phyloP scores from a whole-genome alignment of 257 asterid species.

The Capsicum baccatum region DNA sequence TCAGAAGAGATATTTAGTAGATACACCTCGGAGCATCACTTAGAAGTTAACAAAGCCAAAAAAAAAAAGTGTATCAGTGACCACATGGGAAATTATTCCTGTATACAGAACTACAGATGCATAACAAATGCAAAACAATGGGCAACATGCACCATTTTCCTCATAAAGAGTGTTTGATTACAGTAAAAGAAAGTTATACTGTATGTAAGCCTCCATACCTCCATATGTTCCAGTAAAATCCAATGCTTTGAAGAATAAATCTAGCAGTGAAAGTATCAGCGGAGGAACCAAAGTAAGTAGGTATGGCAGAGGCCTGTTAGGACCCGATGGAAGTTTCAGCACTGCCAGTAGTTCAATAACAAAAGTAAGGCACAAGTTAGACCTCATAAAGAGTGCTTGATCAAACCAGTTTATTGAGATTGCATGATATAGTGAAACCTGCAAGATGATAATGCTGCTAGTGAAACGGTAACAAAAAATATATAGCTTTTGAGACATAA shows the following conservation, averaged over 20 bases:
- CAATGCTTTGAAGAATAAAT: constrained; percentile 93
- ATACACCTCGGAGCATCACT: not conserved
- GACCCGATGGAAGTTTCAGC: constrained; percentile 73
- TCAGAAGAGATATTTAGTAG: not conserved
- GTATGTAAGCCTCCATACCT: constrained; percentile 49
- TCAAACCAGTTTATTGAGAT: not conserved
- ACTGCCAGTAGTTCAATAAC: constrained; percentile 54
- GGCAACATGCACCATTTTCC: not conserved
- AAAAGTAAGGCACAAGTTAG: constrained; percentile 25
- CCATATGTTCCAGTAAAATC: constrained; percentile 98
- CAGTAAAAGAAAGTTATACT: not conserved
- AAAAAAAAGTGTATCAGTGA: not conserved
- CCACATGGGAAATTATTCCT: constrained; percentile 8
- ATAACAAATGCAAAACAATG: not conserved
- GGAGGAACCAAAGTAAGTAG: constrained; percentile 76
- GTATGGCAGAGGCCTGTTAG: constrained; percentile 68
- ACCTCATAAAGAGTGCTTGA: constrained; percentile 4
- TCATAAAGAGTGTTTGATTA: not conserved
- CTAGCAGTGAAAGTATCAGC: constrained; percentile 65
- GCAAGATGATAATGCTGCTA: no score
- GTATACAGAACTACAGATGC: not conserved
- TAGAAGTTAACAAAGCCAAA: not conserved
- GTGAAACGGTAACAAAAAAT: no score
- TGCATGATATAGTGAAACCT: not conserved
- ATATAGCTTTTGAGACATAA: no score